Conservation (phyloP, 768 basidiomycete species). For the Hygrocybe coccinea region DNA sequence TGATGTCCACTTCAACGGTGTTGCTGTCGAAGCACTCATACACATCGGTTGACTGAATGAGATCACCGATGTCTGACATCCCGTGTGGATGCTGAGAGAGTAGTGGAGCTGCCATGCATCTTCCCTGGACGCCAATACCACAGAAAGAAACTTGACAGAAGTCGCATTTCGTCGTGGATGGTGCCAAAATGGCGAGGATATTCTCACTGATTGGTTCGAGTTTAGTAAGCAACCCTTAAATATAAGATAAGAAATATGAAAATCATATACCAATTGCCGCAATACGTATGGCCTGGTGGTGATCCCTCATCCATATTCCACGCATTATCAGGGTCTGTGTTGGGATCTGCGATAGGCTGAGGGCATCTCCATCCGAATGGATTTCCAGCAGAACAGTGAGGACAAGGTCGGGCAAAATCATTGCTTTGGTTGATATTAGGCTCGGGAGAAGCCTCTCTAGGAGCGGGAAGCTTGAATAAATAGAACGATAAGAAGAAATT, state of each 20-base stretch:
- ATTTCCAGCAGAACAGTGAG: constrained; percentile 68
- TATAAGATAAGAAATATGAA: neutral
- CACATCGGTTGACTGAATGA: constrained; percentile 70
- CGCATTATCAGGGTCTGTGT: constrained; percentile 60
- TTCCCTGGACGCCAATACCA: constrained; percentile 69
- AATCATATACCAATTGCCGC: constrained; percentile 78
- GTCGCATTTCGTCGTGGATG: constrained; percentile 77
- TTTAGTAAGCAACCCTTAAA: neutral
- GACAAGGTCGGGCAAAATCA: constrained; percentile 73
- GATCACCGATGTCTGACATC: constrained; percentile 62
- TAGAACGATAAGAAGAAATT: constrained; percentile 6
- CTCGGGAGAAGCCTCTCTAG: constrained; percentile 72
- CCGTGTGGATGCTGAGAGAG: constrained; percentile 62
- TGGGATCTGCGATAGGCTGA: constrained; percentile 73
- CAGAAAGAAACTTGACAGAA: constrained; percentile 81
- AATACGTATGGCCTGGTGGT: constrained; percentile 75
- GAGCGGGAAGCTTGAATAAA: constrained; percentile 58
- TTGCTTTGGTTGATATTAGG: constrained; percentile 59
- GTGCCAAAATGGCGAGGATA: constrained; percentile 65
- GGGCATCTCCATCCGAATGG: constrained; percentile 76
- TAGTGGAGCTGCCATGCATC: constrained; percentile 61
- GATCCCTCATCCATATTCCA: constrained; percentile 74
- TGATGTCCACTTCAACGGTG: constrained; percentile 73
- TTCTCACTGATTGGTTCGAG: constrained; percentile 51
- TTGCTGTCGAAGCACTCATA: constrained; percentile 81